These are phyloP conservation scores for Pseudogymnoascus sp. DNA, from an alignment of 2,329 filamentous ascomycete genomes.

Conservation along the genomic window DNA sequence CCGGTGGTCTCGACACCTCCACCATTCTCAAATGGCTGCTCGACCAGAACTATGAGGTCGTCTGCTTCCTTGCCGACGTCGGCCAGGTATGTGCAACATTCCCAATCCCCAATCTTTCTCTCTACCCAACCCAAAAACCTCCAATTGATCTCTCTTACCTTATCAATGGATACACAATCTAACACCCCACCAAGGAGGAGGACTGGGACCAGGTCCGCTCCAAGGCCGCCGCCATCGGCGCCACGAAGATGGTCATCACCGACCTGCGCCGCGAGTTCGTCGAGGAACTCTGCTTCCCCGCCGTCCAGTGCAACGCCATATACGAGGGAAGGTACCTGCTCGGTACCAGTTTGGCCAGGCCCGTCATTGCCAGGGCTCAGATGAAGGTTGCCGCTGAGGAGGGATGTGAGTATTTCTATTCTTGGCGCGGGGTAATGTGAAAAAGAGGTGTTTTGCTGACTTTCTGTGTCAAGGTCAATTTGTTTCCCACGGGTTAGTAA, in stretches of 20 bases:
- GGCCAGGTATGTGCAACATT: conserved; percentile 52
- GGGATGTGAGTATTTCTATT: conserved; percentile 38
- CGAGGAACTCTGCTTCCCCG: conserved; percentile 72
- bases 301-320: conserved; percentile 66
- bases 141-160: conserved; percentile 4
- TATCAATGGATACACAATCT: not conserved
- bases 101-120: not conserved
- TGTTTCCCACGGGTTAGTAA: conserved; percentile 7
- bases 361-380: conserved; percentile 62
- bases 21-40: conserved; percentile 40
- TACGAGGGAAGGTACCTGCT: conserved; percentile 62
- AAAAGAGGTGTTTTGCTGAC: not conserved
- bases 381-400: conserved; percentile 58
- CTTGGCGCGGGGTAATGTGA: not conserved
- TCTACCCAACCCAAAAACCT: not conserved
- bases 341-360: conserved; percentile 58
- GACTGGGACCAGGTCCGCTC: conserved; percentile 55
- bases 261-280: conserved; percentile 71
- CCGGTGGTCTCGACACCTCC: conserved; percentile 39
- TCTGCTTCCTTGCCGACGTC: conserved; percentile 58
- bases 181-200: not conserved
- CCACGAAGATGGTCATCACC: conserved; percentile 36
- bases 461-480: not conserved
- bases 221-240: conserved; percentile 51
- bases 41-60: conserved; percentile 42